phyloP scores from a whole-genome alignment of 805 yeast genomes.

The Suhomyces prunicola region DNA sequence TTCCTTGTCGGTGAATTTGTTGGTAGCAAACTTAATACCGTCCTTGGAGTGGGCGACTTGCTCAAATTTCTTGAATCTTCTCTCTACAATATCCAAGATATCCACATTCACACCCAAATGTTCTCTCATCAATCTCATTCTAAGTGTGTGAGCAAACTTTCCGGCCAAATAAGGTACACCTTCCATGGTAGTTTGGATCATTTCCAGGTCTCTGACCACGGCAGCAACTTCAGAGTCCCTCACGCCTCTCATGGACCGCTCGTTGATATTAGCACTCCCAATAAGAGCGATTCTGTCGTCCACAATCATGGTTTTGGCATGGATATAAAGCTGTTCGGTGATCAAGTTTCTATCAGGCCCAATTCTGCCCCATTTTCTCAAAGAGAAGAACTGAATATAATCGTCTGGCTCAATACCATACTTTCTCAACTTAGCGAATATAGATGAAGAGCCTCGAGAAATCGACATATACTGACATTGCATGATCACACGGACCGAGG shows the following conservation, averaged over 20 bases:
- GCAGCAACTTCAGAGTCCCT: constrained; percentile 96
- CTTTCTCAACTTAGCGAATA: constrained; percentile 74
- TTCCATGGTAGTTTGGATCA: constrained; percentile 69
- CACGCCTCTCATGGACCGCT: constrained; percentile 90
- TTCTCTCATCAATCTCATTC: constrained; percentile 93
- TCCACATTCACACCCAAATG: constrained; percentile 95
- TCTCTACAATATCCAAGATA: constrained; percentile 73
- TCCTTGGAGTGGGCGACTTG: constrained; percentile 38
- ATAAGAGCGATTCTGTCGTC: constrained; percentile 93
- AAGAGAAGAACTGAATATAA: constrained; percentile 85
- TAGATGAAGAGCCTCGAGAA: constrained; percentile 83
- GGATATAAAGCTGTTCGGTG: constrained; percentile 91
- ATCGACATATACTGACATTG: constrained; percentile 94
- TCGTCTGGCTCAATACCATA: constrained; percentile 86
- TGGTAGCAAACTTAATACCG: constrained; percentile 48
- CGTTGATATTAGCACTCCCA: constrained; percentile 97
- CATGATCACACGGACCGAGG: constrained; percentile 93
- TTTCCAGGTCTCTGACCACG: constrained; percentile 76
- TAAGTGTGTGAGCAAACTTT: constrained; percentile 81
- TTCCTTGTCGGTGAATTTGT: constrained; percentile 32
- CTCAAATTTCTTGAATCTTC: constrained; percentile 56
- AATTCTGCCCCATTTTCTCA: constrained; percentile 93
- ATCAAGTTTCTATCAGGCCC: constrained; percentile 72
- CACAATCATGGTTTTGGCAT: constrained; percentile 86
- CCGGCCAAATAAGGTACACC: constrained; percentile 81